A percentile compares a stretch with the other conserved stretches of the same genome.
phyloP scores from a whole-genome alignment of 148 eudicot species.

The Rhododendron molle region DNA sequence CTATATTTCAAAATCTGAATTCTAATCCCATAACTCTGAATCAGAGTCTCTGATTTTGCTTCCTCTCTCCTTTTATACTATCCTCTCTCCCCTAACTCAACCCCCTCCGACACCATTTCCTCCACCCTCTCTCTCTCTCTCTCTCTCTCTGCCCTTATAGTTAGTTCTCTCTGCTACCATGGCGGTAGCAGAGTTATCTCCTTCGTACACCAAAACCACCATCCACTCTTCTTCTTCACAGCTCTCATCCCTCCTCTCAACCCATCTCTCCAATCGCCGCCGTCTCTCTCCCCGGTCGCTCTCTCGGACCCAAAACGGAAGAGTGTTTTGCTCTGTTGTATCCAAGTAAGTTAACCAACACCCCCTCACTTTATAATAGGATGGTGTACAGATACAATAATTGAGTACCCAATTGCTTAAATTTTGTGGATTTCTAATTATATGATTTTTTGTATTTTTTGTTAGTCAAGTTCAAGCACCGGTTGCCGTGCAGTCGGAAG shows the following conservation, averaged over 20 bases:
- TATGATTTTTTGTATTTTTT: not conserved
- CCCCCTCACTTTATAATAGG: not conserved
- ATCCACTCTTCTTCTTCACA: slow-evolving; percentile 28
- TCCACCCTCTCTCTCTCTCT: not conserved
- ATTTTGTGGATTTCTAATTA: not conserved
- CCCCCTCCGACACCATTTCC: not conserved
- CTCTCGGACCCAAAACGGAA: slow-evolving; percentile 20
- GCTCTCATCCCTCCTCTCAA: slow-evolving; percentile 36
- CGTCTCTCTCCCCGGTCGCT: slow-evolving; percentile 24
- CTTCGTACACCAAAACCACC: slow-evolving; percentile 31
- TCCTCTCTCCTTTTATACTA: not conserved
- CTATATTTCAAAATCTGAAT: slow-evolving; percentile 13
- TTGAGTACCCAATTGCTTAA: not conserved
- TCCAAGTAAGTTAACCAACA: slow-evolving; percentile 35
- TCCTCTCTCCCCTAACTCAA: not conserved
- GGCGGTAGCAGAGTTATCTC: slow-evolving; percentile 68
- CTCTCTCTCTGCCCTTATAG: not conserved
- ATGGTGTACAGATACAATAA: not conserved
- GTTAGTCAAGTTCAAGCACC: slow-evolving; percentile 63
- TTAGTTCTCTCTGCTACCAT: slow-evolving; percentile 28
- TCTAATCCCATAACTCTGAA: too few relatives aligned
- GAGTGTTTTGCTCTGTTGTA: slow-evolving; percentile 61
- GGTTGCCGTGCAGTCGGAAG: slow-evolving; percentile 37
- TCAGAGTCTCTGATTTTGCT: too few relatives aligned
- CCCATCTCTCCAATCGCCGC: slow-evolving; percentile 24